Evolutionary conservation across 2,329 filamentous ascomycete species (phyloP).

Genomic region (Aspergillus pseudonomiae): DNA sequence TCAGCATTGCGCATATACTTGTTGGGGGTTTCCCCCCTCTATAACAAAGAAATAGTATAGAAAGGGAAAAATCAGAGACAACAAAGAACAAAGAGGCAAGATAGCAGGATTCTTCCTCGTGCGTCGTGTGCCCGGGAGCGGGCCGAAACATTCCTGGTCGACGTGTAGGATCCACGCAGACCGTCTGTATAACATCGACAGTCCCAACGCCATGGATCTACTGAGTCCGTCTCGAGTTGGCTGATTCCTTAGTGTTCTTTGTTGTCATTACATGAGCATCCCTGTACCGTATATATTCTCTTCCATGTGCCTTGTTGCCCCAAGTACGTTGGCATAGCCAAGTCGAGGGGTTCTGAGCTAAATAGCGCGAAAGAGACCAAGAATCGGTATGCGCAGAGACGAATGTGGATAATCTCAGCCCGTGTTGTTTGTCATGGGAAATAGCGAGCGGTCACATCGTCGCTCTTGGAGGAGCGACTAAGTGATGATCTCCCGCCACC

Average conservation of each 20-base stretch:
- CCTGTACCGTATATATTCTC: constrained; percentile 1
- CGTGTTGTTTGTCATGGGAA: constrained; percentile 2
- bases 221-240: constrained; percentile 17
- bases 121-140: constrained; percentile 19
- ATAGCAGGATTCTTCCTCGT: constrained; percentile 3
- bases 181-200: constrained; percentile 18
- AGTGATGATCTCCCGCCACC: constrained; percentile 25
- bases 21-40: neutral
- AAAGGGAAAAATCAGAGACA: neutral
- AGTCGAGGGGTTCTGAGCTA: neutral
- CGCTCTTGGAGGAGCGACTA: constrained; percentile 12
- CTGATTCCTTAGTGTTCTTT: constrained; percentile 17
- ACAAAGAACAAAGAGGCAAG: neutral
- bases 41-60: neutral
- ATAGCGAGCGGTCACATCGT: neutral
- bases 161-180: constrained; percentile 17
- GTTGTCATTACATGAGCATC: constrained; percentile 15
- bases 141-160: constrained; percentile 23
- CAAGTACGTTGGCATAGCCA: neutral
- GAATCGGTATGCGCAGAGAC: constrained; percentile 4
- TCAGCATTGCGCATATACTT: neutral
- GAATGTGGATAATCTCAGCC: neutral
- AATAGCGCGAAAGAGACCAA: constrained; percentile 1
- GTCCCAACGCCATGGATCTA: constrained; percentile 22
- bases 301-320: neutral